Evolutionary conservation across 257 asterid genomes (phyloP).

Genomic region (Haberlea rhodopensis): DNA sequence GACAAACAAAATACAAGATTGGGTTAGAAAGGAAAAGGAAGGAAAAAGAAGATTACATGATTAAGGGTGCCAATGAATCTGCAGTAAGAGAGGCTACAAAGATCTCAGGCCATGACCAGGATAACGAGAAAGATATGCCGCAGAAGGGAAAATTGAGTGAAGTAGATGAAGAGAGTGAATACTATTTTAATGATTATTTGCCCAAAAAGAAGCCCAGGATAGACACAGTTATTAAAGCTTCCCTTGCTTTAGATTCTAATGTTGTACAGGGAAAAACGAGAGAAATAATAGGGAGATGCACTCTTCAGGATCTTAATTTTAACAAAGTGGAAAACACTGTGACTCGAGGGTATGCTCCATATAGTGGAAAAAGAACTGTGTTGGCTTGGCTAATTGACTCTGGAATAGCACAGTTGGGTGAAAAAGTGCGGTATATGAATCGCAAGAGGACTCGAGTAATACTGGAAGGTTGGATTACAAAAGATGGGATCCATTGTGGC

Average conservation of each 20-base stretch:
- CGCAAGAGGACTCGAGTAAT: slow-evolving; percentile 61
- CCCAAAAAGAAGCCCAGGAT: slow-evolving; percentile 37
- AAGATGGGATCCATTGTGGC: slow-evolving; percentile 93
- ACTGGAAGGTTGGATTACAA: slow-evolving; percentile 92
- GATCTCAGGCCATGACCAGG: slow-evolving; percentile 56
- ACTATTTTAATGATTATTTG: slow-evolving; percentile 37
- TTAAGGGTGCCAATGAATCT: slow-evolving; percentile 37
- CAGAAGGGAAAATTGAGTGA: slow-evolving; percentile 35
- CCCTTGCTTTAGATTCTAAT: slow-evolving; percentile 31
- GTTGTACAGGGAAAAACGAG: slow-evolving; percentile 61
- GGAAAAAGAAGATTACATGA: slow-evolving; percentile 49
- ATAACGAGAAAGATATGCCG: slow-evolving; percentile 46
- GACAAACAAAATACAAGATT: slow-evolving; percentile 84
- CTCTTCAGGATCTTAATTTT: slow-evolving; percentile 64
- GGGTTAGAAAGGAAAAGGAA: slow-evolving; percentile 76
- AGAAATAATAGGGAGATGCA: slow-evolving; percentile 71
- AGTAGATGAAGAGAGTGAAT: slow-evolving; percentile 40
- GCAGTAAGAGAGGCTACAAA: slow-evolving; percentile 36
- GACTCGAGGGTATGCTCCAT: slow-evolving; percentile 66
- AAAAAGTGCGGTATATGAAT: slow-evolving; percentile 91
- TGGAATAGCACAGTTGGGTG: slow-evolving; percentile 59
- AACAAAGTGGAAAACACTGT: slow-evolving; percentile 58
- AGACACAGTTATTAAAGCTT: slow-evolving; percentile 36
- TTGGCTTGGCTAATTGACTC: slow-evolving; percentile 86
- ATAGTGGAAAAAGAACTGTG: slow-evolving; percentile 78